phyloP scores from a whole-genome alignment of 140 eudicot genomes.

The Flaveria floridana region DNA sequence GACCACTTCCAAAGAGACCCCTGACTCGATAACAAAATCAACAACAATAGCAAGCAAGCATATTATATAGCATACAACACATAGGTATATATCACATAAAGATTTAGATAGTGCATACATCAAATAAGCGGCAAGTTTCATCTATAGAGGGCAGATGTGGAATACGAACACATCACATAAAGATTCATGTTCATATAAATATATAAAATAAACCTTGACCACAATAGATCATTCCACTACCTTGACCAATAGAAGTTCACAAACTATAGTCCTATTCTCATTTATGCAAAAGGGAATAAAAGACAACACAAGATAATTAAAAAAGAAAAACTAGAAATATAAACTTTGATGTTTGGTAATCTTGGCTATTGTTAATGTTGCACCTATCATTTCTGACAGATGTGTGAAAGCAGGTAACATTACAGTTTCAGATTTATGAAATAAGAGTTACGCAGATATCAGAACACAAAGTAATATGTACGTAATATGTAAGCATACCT shows the following conservation, averaged over 20 bases:
- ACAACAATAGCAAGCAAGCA: too few relatives aligned
- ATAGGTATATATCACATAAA: too few relatives aligned
- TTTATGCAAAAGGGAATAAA: conserved; percentile 11
- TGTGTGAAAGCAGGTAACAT: background rate
- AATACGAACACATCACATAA: too few relatives aligned
- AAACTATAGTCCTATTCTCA: conserved; percentile 4
- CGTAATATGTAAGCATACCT: conserved; percentile 45
- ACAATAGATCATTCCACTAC: conserved; percentile 9
- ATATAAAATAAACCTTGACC: background rate
- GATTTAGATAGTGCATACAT: too few relatives aligned
- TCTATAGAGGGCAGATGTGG: too few relatives aligned
- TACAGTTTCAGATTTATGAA: background rate
- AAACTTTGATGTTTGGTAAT: background rate
- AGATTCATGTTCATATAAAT: too few relatives aligned
- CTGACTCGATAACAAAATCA: too few relatives aligned
- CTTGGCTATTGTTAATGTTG: background rate
- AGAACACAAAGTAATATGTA: conserved; percentile 9
- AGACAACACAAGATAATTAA: background rate
- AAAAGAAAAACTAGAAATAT: too few relatives aligned
- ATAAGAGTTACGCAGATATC: background rate
- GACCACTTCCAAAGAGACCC: too few relatives aligned
- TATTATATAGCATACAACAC: too few relatives aligned
- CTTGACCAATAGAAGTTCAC: conserved; percentile 17
- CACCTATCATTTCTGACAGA: background rate
- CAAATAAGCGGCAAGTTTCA: too few relatives aligned